A percentile compares a stretch with the other conserved stretches of the same genome.
Conservation (phyloP, 306 rosid species). For the Mucuna pruriens region DNA sequence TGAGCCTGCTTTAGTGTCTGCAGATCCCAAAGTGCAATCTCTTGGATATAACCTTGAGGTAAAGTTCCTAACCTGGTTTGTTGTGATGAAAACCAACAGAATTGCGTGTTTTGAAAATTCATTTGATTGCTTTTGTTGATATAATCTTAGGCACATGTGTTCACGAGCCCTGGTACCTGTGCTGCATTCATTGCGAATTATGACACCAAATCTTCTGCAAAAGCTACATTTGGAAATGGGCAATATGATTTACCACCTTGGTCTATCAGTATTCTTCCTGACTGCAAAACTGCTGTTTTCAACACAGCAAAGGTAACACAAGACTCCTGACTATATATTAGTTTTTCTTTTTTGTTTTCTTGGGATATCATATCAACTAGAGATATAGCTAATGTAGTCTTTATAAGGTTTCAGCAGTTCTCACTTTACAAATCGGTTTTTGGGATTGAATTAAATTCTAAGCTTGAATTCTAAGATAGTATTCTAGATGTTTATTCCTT, state of each 20-base stretch:
- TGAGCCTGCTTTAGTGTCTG: constrained; percentile 70
- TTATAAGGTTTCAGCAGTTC: not conserved
- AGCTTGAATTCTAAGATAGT: not conserved
- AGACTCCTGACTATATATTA: not conserved
- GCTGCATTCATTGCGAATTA: constrained; percentile 91
- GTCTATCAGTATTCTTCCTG: constrained; percentile 91
- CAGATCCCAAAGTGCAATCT: constrained; percentile 57
- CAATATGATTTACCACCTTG: constrained; percentile 77
- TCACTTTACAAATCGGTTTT: not conserved
- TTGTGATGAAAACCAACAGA: constrained; percentile 12
- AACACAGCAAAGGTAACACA: constrained; percentile 82
- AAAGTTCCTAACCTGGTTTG: constrained; percentile 28
- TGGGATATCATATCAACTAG: not conserved
- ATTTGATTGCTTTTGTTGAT: constrained; percentile 35
- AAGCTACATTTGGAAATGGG: constrained; percentile 60
- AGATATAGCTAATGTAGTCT: not conserved
- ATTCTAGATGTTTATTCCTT: not conserved
- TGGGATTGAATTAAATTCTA: not conserved
- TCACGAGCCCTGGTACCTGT: constrained; percentile 63
- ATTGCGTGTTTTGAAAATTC: constrained; percentile 11
- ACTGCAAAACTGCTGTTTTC: constrained; percentile 70
- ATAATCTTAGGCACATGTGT: constrained; percentile 65
- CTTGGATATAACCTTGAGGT: constrained; percentile 80
- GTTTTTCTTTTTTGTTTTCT: not conserved
- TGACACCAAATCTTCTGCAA: constrained; percentile 52